Conservation (phyloP, 2,329 filamentous ascomycete species). For the Cordyceps javanica region DNA sequence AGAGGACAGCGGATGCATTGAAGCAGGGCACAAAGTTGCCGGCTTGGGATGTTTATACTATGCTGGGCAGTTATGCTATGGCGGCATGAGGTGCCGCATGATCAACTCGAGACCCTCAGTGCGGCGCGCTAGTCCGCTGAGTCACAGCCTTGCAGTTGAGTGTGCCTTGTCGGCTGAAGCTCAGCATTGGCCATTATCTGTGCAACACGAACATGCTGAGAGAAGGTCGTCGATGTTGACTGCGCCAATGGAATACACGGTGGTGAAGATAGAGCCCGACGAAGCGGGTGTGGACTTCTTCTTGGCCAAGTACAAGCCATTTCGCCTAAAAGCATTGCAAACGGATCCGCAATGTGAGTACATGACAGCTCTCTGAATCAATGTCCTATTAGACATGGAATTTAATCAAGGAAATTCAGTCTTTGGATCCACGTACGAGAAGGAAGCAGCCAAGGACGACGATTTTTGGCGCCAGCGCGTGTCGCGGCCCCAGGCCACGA, state of each 20-base stretch:
- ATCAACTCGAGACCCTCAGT: background rate
- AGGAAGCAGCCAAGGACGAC: constrained; percentile 2
- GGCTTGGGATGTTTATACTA: constrained; percentile 19
- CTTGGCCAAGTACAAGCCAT: constrained; percentile 4
- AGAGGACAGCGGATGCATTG: constrained; percentile 14
- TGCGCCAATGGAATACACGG: constrained; percentile 2
- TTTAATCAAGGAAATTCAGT: background rate
- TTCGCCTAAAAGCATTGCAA: constrained; percentile 4
- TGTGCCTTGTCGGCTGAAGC: background rate
- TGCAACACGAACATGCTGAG: background rate
- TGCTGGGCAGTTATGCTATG: constrained; percentile 22
- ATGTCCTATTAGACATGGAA: background rate
- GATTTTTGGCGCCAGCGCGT: constrained; percentile 6
- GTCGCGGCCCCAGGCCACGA: background rate
- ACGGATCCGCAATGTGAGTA: constrained; percentile 7
- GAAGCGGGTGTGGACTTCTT: constrained; percentile 4
- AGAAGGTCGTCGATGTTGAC: background rate
- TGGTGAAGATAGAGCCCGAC: background rate
- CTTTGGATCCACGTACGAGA: constrained; percentile 7
- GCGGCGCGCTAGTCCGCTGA: background rate
- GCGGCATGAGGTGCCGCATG: constrained; percentile 14
- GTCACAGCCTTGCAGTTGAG: background rate
- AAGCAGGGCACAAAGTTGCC: background rate
- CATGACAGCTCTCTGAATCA: background rate
- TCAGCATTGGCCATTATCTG: too few relatives aligned